Evolutionary conservation across 768 basidiomycete species (phyloP), one percentile per base, ranked within the genome.

Genomic region (Panus rudis): DNA sequence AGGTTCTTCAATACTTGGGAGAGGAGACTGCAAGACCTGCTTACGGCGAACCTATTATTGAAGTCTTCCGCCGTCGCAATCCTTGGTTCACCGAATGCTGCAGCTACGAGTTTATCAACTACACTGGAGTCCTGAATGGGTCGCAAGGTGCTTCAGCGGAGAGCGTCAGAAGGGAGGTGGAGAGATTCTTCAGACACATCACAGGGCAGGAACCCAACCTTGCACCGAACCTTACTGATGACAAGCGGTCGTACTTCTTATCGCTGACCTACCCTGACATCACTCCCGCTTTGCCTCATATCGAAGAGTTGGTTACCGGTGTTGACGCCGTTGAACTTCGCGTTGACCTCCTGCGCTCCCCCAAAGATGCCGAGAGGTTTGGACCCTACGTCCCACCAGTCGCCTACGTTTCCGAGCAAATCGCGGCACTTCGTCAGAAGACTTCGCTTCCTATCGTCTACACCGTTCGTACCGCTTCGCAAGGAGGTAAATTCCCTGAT

Each of bases 291-390:
- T 68, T 92, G 31, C 61, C 71, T 13, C 60, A 76, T 39, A 74
- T 98, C 31, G 78, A 87, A 17, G 76, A 84, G 33, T 62, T 99
- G 46, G 78, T 78, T 0, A 71, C 77, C 14, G 96, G 96, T 4
- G 87, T 82, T 6, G 93, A 98, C 55, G 94, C 92, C 0, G 64
- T 98, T 46, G 96, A 99, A 61, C 59, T 98, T n/a, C 81, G 94
- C 8, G 92, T 92, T 10, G 96, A 99, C 60, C 73, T 98, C 6
- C 71, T 99, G 16, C 79, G 76, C 13, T 54, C 77, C 56, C 53
- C 64, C 0, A 67, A 69, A 41, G 69, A 75, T 45, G 57, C 63
- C 17, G 73, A 72, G 37, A 58, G 65, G n/a, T 58, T 71, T 19
- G 69, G 67, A 1, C 70, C 73, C 1, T 70, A 70, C 44, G 76